These are phyloP conservation scores for Colletotrichum costaricense DNA, from an alignment of 2,329 filamentous ascomycete genomes.

Conservation along the genomic window DNA sequence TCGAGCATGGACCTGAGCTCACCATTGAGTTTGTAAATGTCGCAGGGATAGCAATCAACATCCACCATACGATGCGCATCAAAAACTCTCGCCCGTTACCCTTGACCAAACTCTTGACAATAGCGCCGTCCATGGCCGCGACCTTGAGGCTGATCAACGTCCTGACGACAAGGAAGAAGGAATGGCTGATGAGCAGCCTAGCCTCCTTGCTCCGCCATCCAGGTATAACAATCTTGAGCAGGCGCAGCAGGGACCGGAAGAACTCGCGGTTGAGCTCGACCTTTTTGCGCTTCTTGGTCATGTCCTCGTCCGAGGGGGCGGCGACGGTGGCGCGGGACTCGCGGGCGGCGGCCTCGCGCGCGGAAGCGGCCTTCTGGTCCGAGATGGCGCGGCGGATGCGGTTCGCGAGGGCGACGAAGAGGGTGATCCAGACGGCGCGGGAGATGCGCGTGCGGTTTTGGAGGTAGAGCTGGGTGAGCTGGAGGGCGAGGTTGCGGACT, in stretches of 20 bases:
- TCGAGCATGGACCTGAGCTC: conserved; percentile 43
- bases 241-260: conserved; percentile 77
- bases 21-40: conserved; percentile 99
- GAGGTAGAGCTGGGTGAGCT: conserved; percentile 79
- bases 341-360: conserved; percentile 71
- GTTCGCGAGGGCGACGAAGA: conserved; percentile 84
- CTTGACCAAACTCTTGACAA: conserved; percentile 92
- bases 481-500: conserved; percentile 72
- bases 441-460: conserved; percentile 85
- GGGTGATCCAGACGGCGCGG: conserved; percentile 83
- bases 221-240: conserved; percentile 90
- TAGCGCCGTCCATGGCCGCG: conserved; percentile 91
- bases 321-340: conserved; percentile 54
- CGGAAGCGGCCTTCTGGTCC: conserved; percentile 89
- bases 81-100: conserved; percentile 93
- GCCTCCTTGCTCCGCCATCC: conserved; percentile 91
- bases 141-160: conserved; percentile 96
- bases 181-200: conserved; percentile 87
- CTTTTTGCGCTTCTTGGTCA: conserved; percentile 70
- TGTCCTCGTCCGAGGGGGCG: conserved; percentile 53
- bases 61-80: conserved; percentile 94
- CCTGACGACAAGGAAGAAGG: conserved; percentile 88
- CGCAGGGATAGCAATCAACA: conserved; percentile 94
- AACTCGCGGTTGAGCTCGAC: conserved; percentile 92
- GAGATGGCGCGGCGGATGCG: conserved; percentile 91